Conservation (phyloP, 2,329 filamentous ascomycete genomes). For the Neonectria sp. region DNA sequence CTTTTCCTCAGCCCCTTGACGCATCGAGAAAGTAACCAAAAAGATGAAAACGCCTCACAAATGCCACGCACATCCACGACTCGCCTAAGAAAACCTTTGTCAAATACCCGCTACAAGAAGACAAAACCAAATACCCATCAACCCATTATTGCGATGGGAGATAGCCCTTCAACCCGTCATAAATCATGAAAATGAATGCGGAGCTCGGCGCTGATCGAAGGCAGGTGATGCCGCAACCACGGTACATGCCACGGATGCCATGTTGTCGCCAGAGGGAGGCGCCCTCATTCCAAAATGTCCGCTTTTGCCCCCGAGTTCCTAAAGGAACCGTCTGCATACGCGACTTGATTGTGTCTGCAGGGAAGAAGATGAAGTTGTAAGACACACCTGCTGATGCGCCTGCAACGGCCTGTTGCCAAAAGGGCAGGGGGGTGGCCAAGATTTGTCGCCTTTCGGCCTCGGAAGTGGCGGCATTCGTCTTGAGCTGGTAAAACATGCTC, state of each 20-base stretch:
- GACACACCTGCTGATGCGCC: conserved; percentile 91
- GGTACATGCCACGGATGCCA: conserved; percentile 88
- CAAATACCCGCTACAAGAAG: conserved; percentile 10
- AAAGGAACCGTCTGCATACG: conserved; percentile 93
- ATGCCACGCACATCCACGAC: conserved; percentile 34
- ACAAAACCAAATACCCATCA: not conserved
- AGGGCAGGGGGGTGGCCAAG: conserved; percentile 71
- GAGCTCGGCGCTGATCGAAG: conserved; percentile 91
- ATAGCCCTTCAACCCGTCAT: conserved; percentile 84
- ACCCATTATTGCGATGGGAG: conserved; percentile 64
- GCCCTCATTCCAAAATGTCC: conserved; percentile 81
- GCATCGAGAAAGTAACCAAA: conserved; percentile 15
- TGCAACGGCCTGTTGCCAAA: conserved; percentile 90
- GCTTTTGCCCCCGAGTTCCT: conserved; percentile 66
- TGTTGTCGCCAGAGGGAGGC: conserved; percentile 84
- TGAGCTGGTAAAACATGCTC: conserved; percentile 75
- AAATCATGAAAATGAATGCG: conserved; percentile 98
- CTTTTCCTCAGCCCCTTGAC: not conserved
- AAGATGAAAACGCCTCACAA: conserved; percentile 39
- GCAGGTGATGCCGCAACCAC: conserved; percentile 95
- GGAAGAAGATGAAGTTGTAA: conserved; percentile 98
- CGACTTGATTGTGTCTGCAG: conserved; percentile 97
- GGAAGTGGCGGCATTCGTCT: conserved; percentile 59
- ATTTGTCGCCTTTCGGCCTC: conserved; percentile 59
- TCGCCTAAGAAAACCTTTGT: conserved; percentile 18